phyloP scores from a whole-genome alignment of 2,329 filamentous ascomycete genomes.

The Fusarium sp. region DNA sequence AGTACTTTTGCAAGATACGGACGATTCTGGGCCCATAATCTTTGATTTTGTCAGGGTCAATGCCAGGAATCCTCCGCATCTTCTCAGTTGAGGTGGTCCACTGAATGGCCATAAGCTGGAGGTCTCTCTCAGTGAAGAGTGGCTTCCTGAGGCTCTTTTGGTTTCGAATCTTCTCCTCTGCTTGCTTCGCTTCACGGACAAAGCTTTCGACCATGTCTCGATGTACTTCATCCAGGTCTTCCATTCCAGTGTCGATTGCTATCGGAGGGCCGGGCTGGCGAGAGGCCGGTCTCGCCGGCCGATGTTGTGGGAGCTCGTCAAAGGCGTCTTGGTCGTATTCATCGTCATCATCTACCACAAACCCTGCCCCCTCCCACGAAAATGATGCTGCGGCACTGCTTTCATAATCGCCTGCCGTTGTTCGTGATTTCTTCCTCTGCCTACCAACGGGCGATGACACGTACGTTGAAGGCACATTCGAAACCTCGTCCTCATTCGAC shows the following conservation, averaged over 20 bases:
- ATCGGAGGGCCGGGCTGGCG: slow-evolving; percentile 64
- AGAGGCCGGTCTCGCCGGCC: slow-evolving; percentile 50
- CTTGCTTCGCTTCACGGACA: slow-evolving; percentile 65
- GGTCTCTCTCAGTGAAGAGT: slow-evolving; percentile 73
- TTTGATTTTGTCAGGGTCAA: slow-evolving; percentile 69
- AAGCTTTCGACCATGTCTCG: slow-evolving; percentile 71
- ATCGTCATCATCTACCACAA: slow-evolving; percentile 56
- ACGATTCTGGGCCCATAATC: slow-evolving; percentile 70
- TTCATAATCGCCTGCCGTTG: slow-evolving; percentile 47
- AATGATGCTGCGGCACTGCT: slow-evolving; percentile 54
- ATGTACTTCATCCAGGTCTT: slow-evolving; percentile 66
- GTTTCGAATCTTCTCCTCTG: slow-evolving; percentile 70
- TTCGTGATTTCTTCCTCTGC: slow-evolving; percentile 43
- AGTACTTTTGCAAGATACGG: slow-evolving; percentile 62
- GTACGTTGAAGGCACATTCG: slow-evolving; percentile 56
- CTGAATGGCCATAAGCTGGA: slow-evolving; percentile 76
- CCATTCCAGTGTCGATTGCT: slow-evolving; percentile 62
- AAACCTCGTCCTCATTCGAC: slow-evolving; percentile 48
- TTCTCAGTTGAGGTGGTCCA: slow-evolving; percentile 70
- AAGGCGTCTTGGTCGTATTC: slow-evolving; percentile 55
- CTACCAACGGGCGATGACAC: slow-evolving; percentile 63
- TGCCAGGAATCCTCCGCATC: slow-evolving; percentile 70
- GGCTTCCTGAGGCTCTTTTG: slow-evolving; percentile 64
- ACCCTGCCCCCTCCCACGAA: slow-evolving; percentile 54
- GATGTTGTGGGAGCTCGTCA: slow-evolving; percentile 52